A percentile compares a stretch with the other conserved stretches of the same genome.
phyloP scores from a whole-genome alignment of 805 yeast genomes.

The Lachancea cidri region DNA sequence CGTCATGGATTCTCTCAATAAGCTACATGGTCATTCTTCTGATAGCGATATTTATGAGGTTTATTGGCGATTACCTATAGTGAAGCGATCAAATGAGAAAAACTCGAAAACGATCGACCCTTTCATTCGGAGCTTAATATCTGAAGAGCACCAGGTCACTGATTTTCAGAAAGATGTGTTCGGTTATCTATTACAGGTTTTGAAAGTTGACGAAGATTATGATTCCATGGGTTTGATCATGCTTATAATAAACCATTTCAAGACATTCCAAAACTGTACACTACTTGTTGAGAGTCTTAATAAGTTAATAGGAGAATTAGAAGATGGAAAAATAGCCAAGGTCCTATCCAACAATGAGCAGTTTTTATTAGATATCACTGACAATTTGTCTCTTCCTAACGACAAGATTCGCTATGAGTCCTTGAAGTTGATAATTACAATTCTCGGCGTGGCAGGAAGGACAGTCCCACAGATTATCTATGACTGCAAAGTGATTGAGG shows the following conservation, averaged over 20 bases:
- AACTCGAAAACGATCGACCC: constrained; percentile 14
- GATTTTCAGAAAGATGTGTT: constrained; percentile 38
- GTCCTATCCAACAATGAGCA: neutral
- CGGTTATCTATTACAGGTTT: constrained; percentile 37
- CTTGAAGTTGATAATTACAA: constrained; percentile 40
- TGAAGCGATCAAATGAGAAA: constrained; percentile 35
- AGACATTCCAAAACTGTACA: constrained; percentile 33
- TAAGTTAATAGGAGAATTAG: constrained; percentile 11
- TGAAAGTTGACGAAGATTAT: constrained; percentile 24
- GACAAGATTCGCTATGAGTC: constrained; percentile 47
- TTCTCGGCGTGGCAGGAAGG: constrained; percentile 22
- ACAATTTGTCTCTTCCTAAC: constrained; percentile 45
- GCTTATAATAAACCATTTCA: constrained; percentile 21
- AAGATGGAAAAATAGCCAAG: neutral
- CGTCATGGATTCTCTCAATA: constrained; percentile 1
- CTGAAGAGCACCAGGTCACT: constrained; percentile 4
- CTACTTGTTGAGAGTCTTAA: constrained; percentile 36
- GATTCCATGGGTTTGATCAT: constrained; percentile 13
- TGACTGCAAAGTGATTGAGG: constrained; percentile 58
- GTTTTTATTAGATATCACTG: constrained; percentile 14
- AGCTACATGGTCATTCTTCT: neutral
- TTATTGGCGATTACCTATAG: constrained; percentile 48
- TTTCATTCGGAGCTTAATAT: constrained; percentile 5
- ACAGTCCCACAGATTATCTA: constrained; percentile 40
- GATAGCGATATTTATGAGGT: constrained; percentile 32